Base-by-base conservation (phyloP, 768 basidiomycete genomes). In the Plicaturopsis crispa region DNA sequence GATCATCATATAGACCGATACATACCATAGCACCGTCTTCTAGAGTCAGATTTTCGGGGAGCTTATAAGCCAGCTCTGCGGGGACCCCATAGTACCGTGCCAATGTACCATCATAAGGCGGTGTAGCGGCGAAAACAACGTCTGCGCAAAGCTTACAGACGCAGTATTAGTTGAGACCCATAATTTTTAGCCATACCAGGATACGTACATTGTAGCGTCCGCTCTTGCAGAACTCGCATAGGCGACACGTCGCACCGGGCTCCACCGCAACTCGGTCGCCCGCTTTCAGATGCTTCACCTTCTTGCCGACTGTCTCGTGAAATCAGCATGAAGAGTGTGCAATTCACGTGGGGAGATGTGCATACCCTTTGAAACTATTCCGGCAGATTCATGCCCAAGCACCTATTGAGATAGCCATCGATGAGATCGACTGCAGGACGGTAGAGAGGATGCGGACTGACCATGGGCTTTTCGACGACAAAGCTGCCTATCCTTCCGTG, bases 21-120 rank as follows among this genome's bases (percentile, higher is more conserved):
- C 65, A 35, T 40, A 86, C 86, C 87, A 97, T 85, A 5, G 94
- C 92, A 22, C 93, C 94, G 55, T 98, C 92, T 59, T 94, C 93
- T 11, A 94, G 74, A 14, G 82, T 75, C 34, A 97, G 76, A 52
- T 78, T 69, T n/a, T 82, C 74, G 2, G 91, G 91, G 10, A 98
- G 76, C 26, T 66, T 70, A 59, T 89, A 91, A 38, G 80, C 83
- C 17, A 96, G 72, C 57, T 96, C 87, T 18, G 78, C 79, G 12
- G 92, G 89, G 40, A 94, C 68, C 38, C 72, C 75, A 62, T 94
- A 98, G 67, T 84, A 94, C 32, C 89, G 74, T 33, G 71, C 72
- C 16, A 96, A 75, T 11, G 93, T 97, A 38, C 93, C 93, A 51
- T 94, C 85, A 52, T 84, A 77, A 1, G 94, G 94, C 38, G 93